Percentiles rank a stretch among this genome's conserved stretches.
These are phyloP conservation scores for Backusella tuberculispora DNA, from an alignment of 192 early-diverging fungal genomes.

Conservation along the genomic window DNA sequence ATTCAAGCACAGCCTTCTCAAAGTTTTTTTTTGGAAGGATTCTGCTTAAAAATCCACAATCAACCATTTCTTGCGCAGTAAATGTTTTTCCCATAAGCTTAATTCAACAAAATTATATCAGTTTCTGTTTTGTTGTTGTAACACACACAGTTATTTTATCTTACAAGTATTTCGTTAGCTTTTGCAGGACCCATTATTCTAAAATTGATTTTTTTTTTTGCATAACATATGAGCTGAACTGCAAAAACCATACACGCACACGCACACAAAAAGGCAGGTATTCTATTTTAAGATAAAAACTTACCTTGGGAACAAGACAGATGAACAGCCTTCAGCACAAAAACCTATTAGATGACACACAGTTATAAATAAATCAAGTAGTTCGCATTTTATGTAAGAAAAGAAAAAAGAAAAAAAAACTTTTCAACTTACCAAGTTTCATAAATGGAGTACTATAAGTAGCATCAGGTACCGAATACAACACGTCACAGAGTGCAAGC, in stretches of 20 bases:
- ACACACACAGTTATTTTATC: neutral
- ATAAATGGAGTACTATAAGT: constrained; percentile 81
- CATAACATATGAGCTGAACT: too few relatives aligned
- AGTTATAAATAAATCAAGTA: neutral
- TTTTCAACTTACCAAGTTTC: constrained; percentile 43
- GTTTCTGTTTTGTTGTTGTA: too few relatives aligned
- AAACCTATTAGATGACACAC: constrained; percentile 46
- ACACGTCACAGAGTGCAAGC: constrained; percentile 68
- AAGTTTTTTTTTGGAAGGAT: constrained; percentile 57
- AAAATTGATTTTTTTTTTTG: neutral
- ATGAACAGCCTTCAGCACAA: constrained; percentile 77
- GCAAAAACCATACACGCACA: neutral
- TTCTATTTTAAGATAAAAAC: neutral
- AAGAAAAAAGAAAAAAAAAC: neutral
- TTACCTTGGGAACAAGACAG: constrained; percentile 65
- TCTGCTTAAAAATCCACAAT: constrained; percentile 56
- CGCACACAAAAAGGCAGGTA: neutral
- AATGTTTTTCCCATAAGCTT: constrained; percentile 58
- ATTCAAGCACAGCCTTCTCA: constrained; percentile 46
- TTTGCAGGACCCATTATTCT: constrained; percentile 64
- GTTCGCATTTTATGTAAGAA: neutral
- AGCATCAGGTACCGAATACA: constrained; percentile 65
- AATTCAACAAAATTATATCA: neutral
- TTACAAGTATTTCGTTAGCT: constrained; percentile 64
- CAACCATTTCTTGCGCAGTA: constrained; percentile 60